phyloP scores from a whole-genome alignment of 1,284 basidiomycete species.

The Tranzscheliella williamsii region DNA sequence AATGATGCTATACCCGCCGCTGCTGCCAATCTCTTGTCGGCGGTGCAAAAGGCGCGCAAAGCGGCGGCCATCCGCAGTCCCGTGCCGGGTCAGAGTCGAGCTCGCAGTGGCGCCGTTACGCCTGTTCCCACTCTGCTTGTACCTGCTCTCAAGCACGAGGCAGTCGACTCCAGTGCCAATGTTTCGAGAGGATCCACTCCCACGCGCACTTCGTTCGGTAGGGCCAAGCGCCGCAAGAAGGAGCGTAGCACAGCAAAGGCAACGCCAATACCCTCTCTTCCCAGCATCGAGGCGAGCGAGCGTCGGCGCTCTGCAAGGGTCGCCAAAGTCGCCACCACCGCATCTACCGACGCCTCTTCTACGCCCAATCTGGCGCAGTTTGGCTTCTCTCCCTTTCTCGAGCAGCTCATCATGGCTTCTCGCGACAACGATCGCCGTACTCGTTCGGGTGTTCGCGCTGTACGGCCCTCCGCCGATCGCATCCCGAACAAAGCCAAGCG shows the following conservation, averaged over 20 bases:
- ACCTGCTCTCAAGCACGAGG: constrained; percentile 6
- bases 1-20: constrained; percentile 2
- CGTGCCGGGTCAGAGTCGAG: constrained; percentile 10
- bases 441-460: constrained; percentile 13
- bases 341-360: constrained; percentile 15
- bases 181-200: constrained; percentile 27
- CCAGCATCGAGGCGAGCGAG: constrained; percentile 24
- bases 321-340: constrained; percentile 17
- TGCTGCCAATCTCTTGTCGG: constrained; percentile 14
- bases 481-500: constrained; percentile 11
- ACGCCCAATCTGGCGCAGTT: constrained; percentile 22
- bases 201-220: constrained; percentile 12
- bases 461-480: constrained; percentile 14
- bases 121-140: constrained; percentile 16
- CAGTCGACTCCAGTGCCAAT: constrained; percentile 15
- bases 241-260: constrained; percentile 13
- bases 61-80: constrained; percentile 29
- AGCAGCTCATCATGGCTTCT: constrained; percentile 30
- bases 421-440: constrained; percentile 33
- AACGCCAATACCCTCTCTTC: constrained; percentile 1
- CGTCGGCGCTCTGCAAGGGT: constrained; percentile 29
- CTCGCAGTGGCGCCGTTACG: constrained; percentile 26
- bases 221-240: constrained; percentile 18
- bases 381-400: constrained; percentile 35
- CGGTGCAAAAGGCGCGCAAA: constrained; percentile 17